Evolutionary conservation across 2,329 filamentous ascomycete species (phyloP), one percentile per base, ranked within the genome.

Genomic region (Fusarium haematococcum): DNA sequence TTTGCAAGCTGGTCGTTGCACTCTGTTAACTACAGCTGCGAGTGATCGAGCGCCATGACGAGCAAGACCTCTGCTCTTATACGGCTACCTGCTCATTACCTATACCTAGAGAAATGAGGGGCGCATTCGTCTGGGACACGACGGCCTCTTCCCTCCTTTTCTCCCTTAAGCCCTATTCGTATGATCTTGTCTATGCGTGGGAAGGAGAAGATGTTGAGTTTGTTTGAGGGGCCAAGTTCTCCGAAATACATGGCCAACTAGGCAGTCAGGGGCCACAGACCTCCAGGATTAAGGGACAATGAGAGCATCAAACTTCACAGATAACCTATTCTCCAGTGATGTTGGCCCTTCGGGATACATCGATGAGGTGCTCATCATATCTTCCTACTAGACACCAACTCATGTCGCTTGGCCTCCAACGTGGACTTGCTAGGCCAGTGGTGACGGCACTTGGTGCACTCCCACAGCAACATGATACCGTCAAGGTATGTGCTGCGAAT

Each of bases 1-100:
- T 62, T 63, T 54, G 60, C 60, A 63, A 54, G 60, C 60, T 63
- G 60, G 60, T 6, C 33, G 60, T 63, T 63, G 60, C 45, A 63
- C 27, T 9, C 7, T 8, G 14, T 54, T 1, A 2, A 33, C 18
- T 2, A 32, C 10, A 20, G 5, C 4, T 54, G 6, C 27, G 5
- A 20, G 27, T 54, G 27, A 20, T 25, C 6, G 10, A 30, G 48
- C 11, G 16, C 25, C 25, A 8, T 50, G 25, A 30, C 16, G 11
- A 30, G 16, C 20, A 20, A 20, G 20, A 20, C 20, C 20, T 20
- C 20, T 20, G 20, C 20, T 20, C 20, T 20, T 20, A 20, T 20
- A 20, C 20, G 20, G 20, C 20, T 20, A 20, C 20, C 20, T 20
- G 20, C 20, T 20, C 20, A 20, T 20, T 20, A 20, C 20, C 20